These are phyloP conservation scores for Chimonanthus salicifolius DNA, from an alignment of 164 flowering plant species.

Conservation along the genomic window DNA sequence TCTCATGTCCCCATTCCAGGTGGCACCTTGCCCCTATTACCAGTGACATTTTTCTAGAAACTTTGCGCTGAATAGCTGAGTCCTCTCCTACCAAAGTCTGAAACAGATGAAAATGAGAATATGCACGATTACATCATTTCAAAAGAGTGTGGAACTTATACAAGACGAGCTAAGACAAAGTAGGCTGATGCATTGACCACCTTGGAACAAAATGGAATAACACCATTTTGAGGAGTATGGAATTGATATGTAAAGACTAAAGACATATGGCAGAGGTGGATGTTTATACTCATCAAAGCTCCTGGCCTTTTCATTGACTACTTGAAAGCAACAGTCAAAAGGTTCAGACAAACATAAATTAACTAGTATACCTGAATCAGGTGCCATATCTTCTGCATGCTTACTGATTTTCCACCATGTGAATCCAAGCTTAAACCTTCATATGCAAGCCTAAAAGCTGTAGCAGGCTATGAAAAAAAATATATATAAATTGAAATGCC, in stretches of 20 bases:
- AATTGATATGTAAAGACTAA: background rate
- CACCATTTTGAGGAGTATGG: background rate
- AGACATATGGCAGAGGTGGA: background rate
- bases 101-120: constrained; percentile 1
- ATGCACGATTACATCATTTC: background rate
- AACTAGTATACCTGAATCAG: constrained; percentile 60
- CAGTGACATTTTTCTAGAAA: constrained; percentile 76
- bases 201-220: background rate
- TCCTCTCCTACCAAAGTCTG: constrained; percentile 74
- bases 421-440: constrained; percentile 55
- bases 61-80: constrained; percentile 27
- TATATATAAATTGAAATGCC: constrained; percentile 1
- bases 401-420: constrained; percentile 81
- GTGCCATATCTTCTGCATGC: constrained; percentile 95
- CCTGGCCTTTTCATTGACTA: background rate
- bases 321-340: background rate
- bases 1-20: constrained; percentile 95
- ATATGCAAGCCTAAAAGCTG: constrained; percentile 78
- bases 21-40: constrained; percentile 88
- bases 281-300: no score
- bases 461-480: constrained; percentile 56
- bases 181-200: no score
- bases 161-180: no score
- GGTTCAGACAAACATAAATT: background rate
- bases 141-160: no score